Evolutionary conservation across 768 basidiomycete genomes (phyloP).

Genomic region (Lactarius indigo): DNA sequence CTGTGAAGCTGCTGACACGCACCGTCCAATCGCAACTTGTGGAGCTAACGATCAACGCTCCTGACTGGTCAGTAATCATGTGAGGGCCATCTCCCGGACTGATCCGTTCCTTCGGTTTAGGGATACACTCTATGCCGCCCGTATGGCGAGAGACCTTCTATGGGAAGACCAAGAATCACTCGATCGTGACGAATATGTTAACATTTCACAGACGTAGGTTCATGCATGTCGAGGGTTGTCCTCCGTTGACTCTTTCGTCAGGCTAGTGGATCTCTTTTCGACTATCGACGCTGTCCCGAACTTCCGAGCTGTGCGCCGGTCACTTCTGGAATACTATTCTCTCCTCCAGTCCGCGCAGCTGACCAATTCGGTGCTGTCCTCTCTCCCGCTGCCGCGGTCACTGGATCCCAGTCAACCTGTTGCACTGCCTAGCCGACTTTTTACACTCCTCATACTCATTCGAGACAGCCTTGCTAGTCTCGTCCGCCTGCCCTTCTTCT

Average conservation of each 20-base stretch:
- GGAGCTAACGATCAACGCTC: constrained; percentile 82
- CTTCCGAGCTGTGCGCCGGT: constrained; percentile 57
- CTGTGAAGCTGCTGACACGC: constrained; percentile 84
- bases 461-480: constrained; percentile 71
- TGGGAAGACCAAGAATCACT: constrained; percentile 82
- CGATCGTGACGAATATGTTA: constrained; percentile 75
- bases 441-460: constrained; percentile 73
- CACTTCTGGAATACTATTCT: constrained; percentile 85
- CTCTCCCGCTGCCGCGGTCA: constrained; percentile 77
- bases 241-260: constrained; percentile 32
- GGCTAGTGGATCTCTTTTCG: constrained; percentile 85
- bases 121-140: constrained; percentile 86
- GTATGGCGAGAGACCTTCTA: constrained; percentile 91
- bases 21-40: constrained; percentile 67
- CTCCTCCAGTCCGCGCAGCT: constrained; percentile 77
- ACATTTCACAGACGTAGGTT: constrained; percentile 86
- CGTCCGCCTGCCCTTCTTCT: constrained; percentile 82
- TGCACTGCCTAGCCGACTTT: constrained; percentile 77
- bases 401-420: constrained; percentile 74
- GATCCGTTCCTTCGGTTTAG: constrained; percentile 38
- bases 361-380: constrained; percentile 79
- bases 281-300: constrained; percentile 59
- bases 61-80: constrained; percentile 72
- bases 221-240: constrained; percentile 3
- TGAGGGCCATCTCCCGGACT: neutral